Evolutionary conservation across 129 eudicot genomes (phyloP), one percentile per base, ranked within the genome.

Genomic region (Calendula officinalis): DNA sequence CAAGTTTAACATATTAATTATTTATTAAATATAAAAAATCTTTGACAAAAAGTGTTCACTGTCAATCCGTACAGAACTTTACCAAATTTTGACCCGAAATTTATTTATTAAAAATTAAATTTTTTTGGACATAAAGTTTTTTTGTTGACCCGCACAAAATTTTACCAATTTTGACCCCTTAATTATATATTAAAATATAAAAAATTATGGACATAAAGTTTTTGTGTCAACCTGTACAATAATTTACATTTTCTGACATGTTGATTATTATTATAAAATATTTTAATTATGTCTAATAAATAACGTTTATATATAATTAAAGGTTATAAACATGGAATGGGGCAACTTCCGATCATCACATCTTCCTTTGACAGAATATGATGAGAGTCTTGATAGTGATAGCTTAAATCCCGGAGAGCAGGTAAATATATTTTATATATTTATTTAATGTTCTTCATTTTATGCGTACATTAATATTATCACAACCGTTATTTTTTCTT

Each of bases 301-400:
- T 62, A 5, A 48, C 38, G 38, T 36, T 59, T 66, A 34, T 64
- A 16, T 7, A 11, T 68, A 33, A 42, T 9, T 80, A 14, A 39
- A 91, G 97, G 95, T 91, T 56, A 82, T 91, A 76, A 91, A 91
- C 68, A 87, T 80, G 95, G 97, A 91, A 64, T 91, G 97, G 97
- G 97, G 97, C 43, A 83, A 80, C 78, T 91, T 91, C 64, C 76
- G 79, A 8, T 73, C 95, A 40, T 84, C 95, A 10, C 94, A 87
- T 82, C 94, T 91, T 82, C 97, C 97, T 30, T 56, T 91, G 17
- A 91, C 95, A 2, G 94, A 87, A 51, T 91, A 80, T 56, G 97
- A 91, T 57, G 76, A 72, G 36, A 72, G 67, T 45, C 81, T 91
- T 48, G 97, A 91, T 72, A 70, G 17, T 7, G 95, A 87, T 37